Evolutionary conservation across 768 basidiomycete species (phyloP), one percentile per base, ranked within the genome.

Genomic region (Tephrocybe sp.): DNA sequence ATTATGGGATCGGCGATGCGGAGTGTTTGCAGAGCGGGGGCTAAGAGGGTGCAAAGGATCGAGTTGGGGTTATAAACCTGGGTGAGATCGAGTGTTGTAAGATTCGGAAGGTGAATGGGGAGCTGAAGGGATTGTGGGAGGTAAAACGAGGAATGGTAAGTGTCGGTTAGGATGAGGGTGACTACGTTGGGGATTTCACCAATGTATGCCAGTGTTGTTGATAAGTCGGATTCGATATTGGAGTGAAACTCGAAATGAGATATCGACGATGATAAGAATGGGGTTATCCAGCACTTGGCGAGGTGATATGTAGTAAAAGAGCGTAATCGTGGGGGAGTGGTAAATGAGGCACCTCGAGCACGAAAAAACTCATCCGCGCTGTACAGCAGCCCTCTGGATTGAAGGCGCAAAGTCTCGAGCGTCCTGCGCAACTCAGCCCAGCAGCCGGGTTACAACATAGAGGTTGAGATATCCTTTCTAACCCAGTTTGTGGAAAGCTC

Each of bases 401-500:
- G 47, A 12, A 70, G 53, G 4, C 34, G 39, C 19, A 70, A 51
- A 7, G 55, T 54, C 36, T 64, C 54, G 9, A 70, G 33, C 4
- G 48, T 45, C 10, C 52, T 42, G 2, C 48, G 17, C 23, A 67
- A 30, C 19, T 58, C 57, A 17, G 53, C 43, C 61, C 66, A 64
- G 13, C 53, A 52, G 1, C 59, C 52, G 20, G 31, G 35, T 11
- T 50, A 31, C 35, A 71, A 48, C 19, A 64, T 20, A 6, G 47
- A 39, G 5, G 52, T 59, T 10, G 64, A 52, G 13, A 66, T 46
- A 0, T 62, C 60, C n/a, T 57, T 62, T 32, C 39, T 52, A 5
- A 67, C 60, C 67, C 70, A 70, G 38, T 68, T 68, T 13, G 46
- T 33, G 1, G 64, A 57, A 3, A 65, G 59, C 1, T 54, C 23